Base-by-base conservation (phyloP, 2,329 filamentous ascomycete species). In the Aschersonia sp. region DNA sequence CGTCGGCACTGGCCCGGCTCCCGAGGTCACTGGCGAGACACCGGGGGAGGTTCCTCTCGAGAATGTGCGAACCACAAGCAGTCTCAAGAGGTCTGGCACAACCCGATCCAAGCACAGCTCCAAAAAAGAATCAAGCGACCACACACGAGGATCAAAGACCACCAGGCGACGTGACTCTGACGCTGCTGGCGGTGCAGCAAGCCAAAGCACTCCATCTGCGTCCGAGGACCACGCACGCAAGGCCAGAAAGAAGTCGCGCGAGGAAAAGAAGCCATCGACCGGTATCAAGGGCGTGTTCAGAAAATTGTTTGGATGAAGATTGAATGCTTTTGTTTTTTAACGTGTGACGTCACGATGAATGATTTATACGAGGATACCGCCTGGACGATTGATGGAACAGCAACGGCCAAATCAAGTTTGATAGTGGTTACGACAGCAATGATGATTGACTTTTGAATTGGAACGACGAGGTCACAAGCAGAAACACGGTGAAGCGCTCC, bases 251-350 rank as follows among this genome's bases (percentile, higher is more conserved):
- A 61, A 52, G 53, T 61, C 48, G 57, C 58, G 53, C 62, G 54
- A 53, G 48, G 55, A 57, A 43, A 58, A 65, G 50, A 62, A 62
- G 49, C 42, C 55, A 1, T 51, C 56, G 22, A 22, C 22, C 6
- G 63, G 63, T 1, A 48, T 68, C 47, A 61, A 60, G 49, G 61
- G 58, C 7, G 54, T 59, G n/a, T 58, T 67, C 39, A 68, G 64
- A 58, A 64, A 59, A 50, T 32, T 68, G 8, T 67, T 68, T 48
- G 55, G 44, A 32, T 35, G 41, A 37, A 37, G 8, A 37, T 9
- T 37, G 35, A 8, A 37, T 37, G 37, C 43, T 22, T 44, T 32
- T n/a, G 14, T 42, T 46, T 41, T 8, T 22, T 47, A 41, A 47
- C 32, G 14, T 14, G 40, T 41, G 44, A 32, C 47, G 47, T 41